phyloP scores from a whole-genome alignment of 352 stramenopile genomes.

The Phytophthora quininea region DNA sequence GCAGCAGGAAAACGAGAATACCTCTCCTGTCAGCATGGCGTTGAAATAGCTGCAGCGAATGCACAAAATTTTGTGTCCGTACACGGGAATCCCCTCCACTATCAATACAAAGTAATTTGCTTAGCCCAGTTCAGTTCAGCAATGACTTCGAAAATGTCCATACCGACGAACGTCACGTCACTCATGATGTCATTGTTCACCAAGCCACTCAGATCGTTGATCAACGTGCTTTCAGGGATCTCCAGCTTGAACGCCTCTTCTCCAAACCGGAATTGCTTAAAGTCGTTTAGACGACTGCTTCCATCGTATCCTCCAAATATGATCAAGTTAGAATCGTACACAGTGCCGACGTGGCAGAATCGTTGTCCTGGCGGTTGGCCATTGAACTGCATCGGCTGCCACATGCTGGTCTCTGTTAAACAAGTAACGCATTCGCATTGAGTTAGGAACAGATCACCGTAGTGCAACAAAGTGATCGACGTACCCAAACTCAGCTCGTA shows the following conservation, averaged over 20 bases:
- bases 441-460: not conserved
- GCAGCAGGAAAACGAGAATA: not conserved
- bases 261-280: constrained; percentile 91
- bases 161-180: constrained; percentile 89
- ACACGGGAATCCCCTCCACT: constrained; percentile 89
- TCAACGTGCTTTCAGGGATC: constrained; percentile 85
- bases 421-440: not conserved
- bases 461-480: constrained; percentile 1
- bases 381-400: constrained; percentile 81
- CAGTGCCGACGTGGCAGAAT: constrained; percentile 96
- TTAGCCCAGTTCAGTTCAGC: not conserved
- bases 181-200: constrained; percentile 90
- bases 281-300: constrained; percentile 94
- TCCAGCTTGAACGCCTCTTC: constrained; percentile 82
- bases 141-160: not conserved
- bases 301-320: constrained; percentile 98
- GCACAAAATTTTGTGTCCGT: constrained; percentile 92
- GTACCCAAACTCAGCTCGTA: constrained; percentile 92
- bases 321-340: constrained; percentile 93
- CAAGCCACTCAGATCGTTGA: constrained; percentile 71
- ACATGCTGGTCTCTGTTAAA: constrained; percentile 59
- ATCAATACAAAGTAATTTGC: constrained; percentile 1
- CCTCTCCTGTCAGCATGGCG: constrained; percentile 86
- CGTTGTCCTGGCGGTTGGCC: constrained; percentile 88
- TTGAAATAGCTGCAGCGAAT: constrained; percentile 96